These are phyloP conservation scores for Sordariomycetes sp. DNA, from an alignment of 2,329 filamentous ascomycete species.

Conservation along the genomic window DNA sequence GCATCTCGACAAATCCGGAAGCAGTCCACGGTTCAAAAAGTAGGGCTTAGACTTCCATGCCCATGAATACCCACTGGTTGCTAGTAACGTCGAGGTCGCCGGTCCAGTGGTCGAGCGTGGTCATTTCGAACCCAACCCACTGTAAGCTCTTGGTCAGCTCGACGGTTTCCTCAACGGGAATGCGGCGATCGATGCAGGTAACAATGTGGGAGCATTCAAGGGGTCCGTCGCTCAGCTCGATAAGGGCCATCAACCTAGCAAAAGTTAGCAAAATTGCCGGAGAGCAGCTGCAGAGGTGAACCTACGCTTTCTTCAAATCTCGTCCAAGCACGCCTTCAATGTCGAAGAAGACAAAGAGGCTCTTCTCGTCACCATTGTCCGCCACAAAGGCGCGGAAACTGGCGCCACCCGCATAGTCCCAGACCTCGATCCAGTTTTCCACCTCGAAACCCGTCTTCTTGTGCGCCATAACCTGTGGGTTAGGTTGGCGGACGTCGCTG, in stretches of 20 bases:
- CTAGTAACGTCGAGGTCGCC: conserved; percentile 58
- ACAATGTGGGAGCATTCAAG: conserved; percentile 71
- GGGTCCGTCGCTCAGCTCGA: conserved; percentile 73
- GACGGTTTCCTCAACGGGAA: conserved; percentile 52
- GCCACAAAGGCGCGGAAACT: conserved; percentile 82
- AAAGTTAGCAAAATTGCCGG: conserved; percentile 9
- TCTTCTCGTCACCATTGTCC: conserved; percentile 59
- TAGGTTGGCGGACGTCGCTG: conserved; percentile 13
- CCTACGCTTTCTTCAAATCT: conserved; percentile 82
- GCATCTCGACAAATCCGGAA: conserved; percentile 7
- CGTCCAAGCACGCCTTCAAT: conserved; percentile 55
- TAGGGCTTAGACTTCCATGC: conserved; percentile 64
- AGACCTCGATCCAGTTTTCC: conserved; percentile 65
- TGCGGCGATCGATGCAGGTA: conserved; percentile 68
- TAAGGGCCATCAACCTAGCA: conserved; percentile 72
- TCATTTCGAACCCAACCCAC: conserved; percentile 87
- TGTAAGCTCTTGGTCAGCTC: conserved; percentile 72
- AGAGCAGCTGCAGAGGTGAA: conserved; percentile 10
- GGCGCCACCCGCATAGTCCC: conserved; percentile 76
- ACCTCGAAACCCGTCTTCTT: conserved; percentile 24
- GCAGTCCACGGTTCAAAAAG: conserved; percentile 7
- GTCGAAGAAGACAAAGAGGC: conserved; percentile 85
- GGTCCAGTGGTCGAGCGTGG: conserved; percentile 70
- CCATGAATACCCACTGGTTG: conserved; percentile 75
- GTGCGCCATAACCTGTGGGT: conserved; percentile 10